Percentiles rank a stretch among this genome's conserved stretches.
Evolutionary conservation across 495 filamentous ascomycete genomes (phyloP).

Genomic region (Xylaria telfairii): DNA sequence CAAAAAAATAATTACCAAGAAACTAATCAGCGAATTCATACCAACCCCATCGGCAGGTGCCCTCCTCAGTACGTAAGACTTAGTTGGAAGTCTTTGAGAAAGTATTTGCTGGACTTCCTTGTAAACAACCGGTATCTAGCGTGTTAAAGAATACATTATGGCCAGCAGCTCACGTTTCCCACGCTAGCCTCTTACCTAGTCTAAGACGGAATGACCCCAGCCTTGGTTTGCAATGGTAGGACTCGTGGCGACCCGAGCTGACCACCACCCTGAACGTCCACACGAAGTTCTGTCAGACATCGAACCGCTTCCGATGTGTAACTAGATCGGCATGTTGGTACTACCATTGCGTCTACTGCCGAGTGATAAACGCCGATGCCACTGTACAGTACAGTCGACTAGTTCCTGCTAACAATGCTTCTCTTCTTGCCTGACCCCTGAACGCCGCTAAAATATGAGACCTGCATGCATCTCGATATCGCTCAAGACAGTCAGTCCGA

Average conservation of each 20-base stretch:
- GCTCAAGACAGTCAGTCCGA: background rate
- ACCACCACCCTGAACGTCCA: background rate
- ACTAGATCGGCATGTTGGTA: background rate
- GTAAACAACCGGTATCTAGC: background rate
- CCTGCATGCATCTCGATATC: background rate
- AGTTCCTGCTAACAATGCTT: conserved; percentile 15
- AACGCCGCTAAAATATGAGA: background rate
- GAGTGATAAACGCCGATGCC: conserved; percentile 14
- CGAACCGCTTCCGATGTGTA: conserved; percentile 8
- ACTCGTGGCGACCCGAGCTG: background rate
- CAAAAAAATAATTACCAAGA: background rate
- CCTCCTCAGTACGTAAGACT: background rate
- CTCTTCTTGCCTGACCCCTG: background rate
- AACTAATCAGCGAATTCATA: background rate
- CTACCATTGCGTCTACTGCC: conserved; percentile 1
- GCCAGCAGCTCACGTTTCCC: background rate
- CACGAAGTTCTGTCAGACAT: conserved; percentile 1
- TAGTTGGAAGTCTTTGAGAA: background rate
- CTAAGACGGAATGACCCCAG: background rate
- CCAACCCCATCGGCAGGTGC: background rate
- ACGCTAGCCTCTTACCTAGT: background rate
- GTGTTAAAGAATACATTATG: background rate
- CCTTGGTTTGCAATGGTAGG: background rate
- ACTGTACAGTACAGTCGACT: background rate
- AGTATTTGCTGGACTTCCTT: background rate